Conservation (phyloP, 257 asterid genomes). For the Solanum stenotomum region DNA sequence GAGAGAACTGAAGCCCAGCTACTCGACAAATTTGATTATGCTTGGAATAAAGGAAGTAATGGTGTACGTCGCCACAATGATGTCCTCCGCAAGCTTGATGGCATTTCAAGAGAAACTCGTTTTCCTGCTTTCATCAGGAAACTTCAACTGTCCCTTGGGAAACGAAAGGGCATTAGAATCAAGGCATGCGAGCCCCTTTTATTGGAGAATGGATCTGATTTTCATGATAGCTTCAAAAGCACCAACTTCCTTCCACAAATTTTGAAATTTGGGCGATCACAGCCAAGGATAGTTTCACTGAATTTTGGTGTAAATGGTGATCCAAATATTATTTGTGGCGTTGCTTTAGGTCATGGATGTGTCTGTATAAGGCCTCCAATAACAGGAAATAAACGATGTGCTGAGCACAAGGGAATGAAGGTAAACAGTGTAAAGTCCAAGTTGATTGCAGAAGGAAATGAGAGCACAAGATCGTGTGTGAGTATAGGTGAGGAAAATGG, state of each 20-base stretch:
- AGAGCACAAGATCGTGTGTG: neutral
- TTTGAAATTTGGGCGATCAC: constrained; percentile 46
- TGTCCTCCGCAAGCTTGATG: constrained; percentile 34
- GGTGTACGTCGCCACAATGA: constrained; percentile 66
- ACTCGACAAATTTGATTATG: constrained; percentile 75
- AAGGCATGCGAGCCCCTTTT: constrained; percentile 18
- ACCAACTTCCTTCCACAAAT: constrained; percentile 23
- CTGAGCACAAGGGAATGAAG: constrained; percentile 82
- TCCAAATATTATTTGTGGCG: constrained; percentile 47
- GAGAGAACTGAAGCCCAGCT: constrained; percentile 70
- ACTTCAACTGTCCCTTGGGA: constrained; percentile 30
- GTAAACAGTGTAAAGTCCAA: constrained; percentile 36
- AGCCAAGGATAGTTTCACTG: constrained; percentile 18
- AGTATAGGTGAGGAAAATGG: neutral
- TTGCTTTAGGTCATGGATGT: constrained; percentile 53
- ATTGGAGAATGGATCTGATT: constrained; percentile 19
- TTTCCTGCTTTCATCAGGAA: constrained; percentile 35
- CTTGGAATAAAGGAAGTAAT: constrained; percentile 86
- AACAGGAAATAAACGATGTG: constrained; percentile 70
- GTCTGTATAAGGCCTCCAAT: constrained; percentile 53
- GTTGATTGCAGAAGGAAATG: constrained; percentile 2
- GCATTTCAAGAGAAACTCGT: constrained; percentile 22
- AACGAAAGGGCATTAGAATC: constrained; percentile 54
- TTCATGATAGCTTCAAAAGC: constrained; percentile 9
- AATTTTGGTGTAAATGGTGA: constrained; percentile 6